These are phyloP conservation scores for Gracilaria domingensis DNA, from an alignment of 23 red algal genomes.

Conservation along the genomic window DNA sequence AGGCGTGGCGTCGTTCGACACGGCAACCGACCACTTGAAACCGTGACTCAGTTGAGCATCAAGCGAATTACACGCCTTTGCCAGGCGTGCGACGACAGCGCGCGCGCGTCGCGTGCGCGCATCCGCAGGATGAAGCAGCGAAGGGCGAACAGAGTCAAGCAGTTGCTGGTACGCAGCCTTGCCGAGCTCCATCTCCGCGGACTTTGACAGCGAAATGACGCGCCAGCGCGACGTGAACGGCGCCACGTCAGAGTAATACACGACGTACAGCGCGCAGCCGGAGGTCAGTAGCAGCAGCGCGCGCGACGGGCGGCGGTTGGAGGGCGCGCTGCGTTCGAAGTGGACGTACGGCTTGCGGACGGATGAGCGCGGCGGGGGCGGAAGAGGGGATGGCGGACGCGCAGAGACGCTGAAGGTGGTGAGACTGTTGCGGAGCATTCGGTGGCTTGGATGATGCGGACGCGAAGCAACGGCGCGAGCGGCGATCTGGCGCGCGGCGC, in stretches of 20 bases:
- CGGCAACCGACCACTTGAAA: constrained; percentile 92
- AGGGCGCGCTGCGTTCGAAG: not conserved
- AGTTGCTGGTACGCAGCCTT: constrained; percentile 66
- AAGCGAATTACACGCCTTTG: constrained; percentile 45
- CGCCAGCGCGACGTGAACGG: constrained; percentile 85
- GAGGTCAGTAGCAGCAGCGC: not conserved
- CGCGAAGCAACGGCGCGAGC: not conserved
- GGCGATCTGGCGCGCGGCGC: not conserved
- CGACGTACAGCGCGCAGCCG: not conserved
- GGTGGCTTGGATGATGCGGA: too few species aligned
- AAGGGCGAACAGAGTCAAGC: not conserved
- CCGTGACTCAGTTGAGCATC: constrained; percentile 31
- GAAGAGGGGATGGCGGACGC: not conserved
- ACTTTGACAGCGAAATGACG: constrained; percentile 74
- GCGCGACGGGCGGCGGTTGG: not conserved
- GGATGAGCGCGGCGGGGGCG: not conserved
- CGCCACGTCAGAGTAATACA: constrained; percentile 59
- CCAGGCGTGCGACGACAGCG: constrained; percentile 68
- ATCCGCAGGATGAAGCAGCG: constrained; percentile 15
- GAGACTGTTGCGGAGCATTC: not conserved
- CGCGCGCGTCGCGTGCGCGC: constrained; percentile 59
- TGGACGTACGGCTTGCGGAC: not conserved
- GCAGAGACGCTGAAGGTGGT: not conserved
- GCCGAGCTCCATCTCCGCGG: constrained; percentile 77
- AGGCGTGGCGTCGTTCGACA: constrained; percentile 69